Evolutionary conservation across 768 basidiomycete genomes (phyloP).

Genomic region (Boletus pseudo-olivaceus): DNA sequence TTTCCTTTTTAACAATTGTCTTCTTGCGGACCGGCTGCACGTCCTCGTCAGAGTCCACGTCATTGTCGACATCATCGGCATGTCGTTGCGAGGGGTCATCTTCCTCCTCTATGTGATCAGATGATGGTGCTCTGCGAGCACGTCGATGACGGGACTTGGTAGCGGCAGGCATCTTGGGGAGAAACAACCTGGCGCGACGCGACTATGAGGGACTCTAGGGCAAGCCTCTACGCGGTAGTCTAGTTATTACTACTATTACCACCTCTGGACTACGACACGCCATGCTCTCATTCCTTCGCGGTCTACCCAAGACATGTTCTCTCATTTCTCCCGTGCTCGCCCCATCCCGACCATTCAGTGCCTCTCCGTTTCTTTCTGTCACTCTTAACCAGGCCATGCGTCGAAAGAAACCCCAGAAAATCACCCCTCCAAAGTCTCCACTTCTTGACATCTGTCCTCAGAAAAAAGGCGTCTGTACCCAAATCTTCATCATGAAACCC

Average conservation of each 20-base stretch:
- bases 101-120: conserved; percentile 60
- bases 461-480: conserved; percentile 87
- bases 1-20: conserved; percentile 29
- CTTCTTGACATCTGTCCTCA: conserved; percentile 78
- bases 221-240: conserved; percentile 24
- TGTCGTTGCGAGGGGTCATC: conserved; percentile 37
- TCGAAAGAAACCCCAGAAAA: conserved; percentile 57
- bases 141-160: conserved; percentile 38
- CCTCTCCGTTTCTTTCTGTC: conserved; percentile 50
- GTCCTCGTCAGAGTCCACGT: conserved; percentile 37
- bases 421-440: conserved; percentile 60
- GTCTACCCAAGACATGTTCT: conserved; percentile 21
- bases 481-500: conserved; percentile 76
- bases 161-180: conserved; percentile 30
- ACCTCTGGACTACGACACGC: neutral
- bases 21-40: conserved; percentile 35
- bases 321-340: neutral
- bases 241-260: neutral
- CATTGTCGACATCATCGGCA: conserved; percentile 41
- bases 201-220: conserved; percentile 26
- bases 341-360: conserved; percentile 54
- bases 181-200: conserved; percentile 15
- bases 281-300: conserved; percentile 30
- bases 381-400: conserved; percentile 90
- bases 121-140: conserved; percentile 46